These are phyloP conservation scores for Vaccinium vitisidaea DNA, from an alignment of 148 eudicot genomes.

Conservation along the genomic window DNA sequence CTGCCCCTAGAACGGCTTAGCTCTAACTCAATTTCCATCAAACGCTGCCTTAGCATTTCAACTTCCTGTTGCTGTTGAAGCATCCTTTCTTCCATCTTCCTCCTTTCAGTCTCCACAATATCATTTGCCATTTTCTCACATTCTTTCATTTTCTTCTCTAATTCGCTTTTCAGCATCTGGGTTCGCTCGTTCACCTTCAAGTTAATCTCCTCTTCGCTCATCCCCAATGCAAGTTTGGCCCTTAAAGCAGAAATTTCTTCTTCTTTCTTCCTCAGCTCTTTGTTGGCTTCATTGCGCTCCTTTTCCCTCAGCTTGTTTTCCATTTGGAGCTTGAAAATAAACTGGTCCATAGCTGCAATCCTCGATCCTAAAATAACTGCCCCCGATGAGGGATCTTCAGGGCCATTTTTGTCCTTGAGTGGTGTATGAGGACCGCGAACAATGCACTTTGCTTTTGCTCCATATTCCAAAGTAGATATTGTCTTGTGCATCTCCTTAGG, in stretches of 20 bases:
- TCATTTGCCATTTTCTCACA: constrained; percentile 79
- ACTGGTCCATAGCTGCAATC: constrained; percentile 87
- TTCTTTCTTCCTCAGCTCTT: constrained; percentile 71
- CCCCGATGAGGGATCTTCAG: constrained; percentile 60
- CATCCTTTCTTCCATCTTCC: constrained; percentile 77
- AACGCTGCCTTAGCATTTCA: constrained; percentile 57
- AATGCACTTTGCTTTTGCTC: constrained; percentile 98
- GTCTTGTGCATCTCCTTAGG: constrained; percentile 94
- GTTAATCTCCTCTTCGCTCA: constrained; percentile 74
- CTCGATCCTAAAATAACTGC: constrained; percentile 69
- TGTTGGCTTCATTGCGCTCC: constrained; percentile 75
- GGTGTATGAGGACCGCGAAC: constrained; percentile 91
- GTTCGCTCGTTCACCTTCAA: constrained; percentile 68
- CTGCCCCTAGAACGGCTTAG: constrained; percentile 57
- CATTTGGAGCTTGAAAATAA: constrained; percentile 71
- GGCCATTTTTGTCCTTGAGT: constrained; percentile 42
- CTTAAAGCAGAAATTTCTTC: constrained; percentile 69
- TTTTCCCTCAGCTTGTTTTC: constrained; percentile 81
- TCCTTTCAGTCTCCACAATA: constrained; percentile 72
- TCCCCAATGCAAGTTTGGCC: constrained; percentile 55
- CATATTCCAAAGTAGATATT: constrained; percentile 86
- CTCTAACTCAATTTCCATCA: constrained; percentile 83
- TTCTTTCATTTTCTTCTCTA: constrained; percentile 69
- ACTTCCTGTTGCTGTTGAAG: constrained; percentile 72
- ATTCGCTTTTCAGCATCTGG: constrained; percentile 48